A percentile compares a stretch with the other conserved stretches of the same genome.
Evolutionary conservation across 371 early-diverging fungal species (phyloP).

Genomic region (Dichotomocladium elegans): DNA sequence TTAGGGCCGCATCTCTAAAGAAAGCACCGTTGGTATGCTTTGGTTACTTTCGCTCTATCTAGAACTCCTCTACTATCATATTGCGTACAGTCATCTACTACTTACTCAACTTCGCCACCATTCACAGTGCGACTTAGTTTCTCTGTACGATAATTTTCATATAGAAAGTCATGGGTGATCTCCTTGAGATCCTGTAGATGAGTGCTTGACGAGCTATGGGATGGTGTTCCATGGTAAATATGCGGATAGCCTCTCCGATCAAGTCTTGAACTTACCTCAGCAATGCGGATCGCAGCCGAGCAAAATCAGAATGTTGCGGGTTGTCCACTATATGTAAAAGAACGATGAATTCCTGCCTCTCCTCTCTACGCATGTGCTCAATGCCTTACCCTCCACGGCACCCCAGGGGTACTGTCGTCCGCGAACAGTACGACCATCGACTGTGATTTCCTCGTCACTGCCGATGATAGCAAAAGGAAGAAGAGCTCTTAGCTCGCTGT

Average conservation of each 20-base stretch:
- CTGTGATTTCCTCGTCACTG: conserved; percentile 85
- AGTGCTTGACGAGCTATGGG: conserved; percentile 50
- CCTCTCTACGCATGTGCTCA: background rate
- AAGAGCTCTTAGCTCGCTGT: conserved; percentile 84
- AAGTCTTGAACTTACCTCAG: conserved; percentile 51
- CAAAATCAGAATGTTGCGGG: conserved; percentile 95
- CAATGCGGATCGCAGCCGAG: conserved; percentile 88
- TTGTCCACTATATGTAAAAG: conserved; percentile 57
- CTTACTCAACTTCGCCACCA: conserved; percentile 44
- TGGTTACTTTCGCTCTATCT: background rate
- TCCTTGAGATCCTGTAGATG: conserved; percentile 94
- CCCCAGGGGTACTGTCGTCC: conserved; percentile 99
- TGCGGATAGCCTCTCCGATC: background rate
- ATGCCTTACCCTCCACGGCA: conserved; percentile 75
- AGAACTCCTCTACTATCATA: no score
- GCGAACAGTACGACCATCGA: conserved; percentile 76
- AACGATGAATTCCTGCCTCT: background rate
- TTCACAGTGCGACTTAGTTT: conserved; percentile 74
- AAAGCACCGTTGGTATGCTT: no score
- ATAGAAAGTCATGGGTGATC: conserved; percentile 79
- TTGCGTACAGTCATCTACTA: no score
- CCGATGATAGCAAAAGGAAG: conserved; percentile 98
- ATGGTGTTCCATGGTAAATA: background rate
- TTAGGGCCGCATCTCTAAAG: conserved; percentile 32
- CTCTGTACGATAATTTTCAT: conserved; percentile 91